Conservation (phyloP, 2,329 filamentous ascomycete species). For the Ascochyta lentis region DNA sequence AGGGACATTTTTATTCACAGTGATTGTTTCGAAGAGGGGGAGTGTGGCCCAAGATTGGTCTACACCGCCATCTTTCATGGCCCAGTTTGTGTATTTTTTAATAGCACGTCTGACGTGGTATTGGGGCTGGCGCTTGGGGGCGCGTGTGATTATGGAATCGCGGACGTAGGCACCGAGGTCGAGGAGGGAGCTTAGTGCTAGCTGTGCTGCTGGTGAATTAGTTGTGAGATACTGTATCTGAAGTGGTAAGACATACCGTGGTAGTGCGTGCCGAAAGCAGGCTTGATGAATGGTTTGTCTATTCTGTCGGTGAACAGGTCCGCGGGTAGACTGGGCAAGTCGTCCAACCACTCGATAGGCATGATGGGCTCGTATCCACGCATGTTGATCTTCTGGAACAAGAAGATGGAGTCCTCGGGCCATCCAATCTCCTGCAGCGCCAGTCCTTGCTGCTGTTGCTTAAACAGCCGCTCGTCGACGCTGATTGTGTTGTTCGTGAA, state of each 20-base stretch:
- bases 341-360: constrained; percentile 58
- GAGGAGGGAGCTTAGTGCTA: constrained; percentile 59
- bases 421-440: constrained; percentile 55
- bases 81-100: constrained; percentile 61
- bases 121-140: constrained; percentile 45
- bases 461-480: constrained; percentile 28
- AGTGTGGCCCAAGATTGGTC: constrained; percentile 44
- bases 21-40: constrained; percentile 56
- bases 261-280: constrained; percentile 53
- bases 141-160: constrained; percentile 54
- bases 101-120: constrained; percentile 53
- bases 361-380: constrained; percentile 65
- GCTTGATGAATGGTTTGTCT: constrained; percentile 56
- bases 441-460: constrained; percentile 23
- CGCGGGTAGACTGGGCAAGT: constrained; percentile 62
- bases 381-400: constrained; percentile 61
- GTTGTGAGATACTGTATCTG: neutral
- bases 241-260: constrained; percentile 45
- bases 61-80: constrained; percentile 57
- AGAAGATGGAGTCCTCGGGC: constrained; percentile 59
- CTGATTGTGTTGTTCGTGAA: constrained; percentile 33
- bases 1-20: constrained; percentile 49
- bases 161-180: constrained; percentile 59
- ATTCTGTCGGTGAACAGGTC: constrained; percentile 57
- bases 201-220: constrained; percentile 52